Percentiles rank a stretch among this genome's conserved stretches.
Evolutionary conservation across 1,284 basidiomycete genomes (phyloP).

Genomic region (Ustilago trichophora): DNA sequence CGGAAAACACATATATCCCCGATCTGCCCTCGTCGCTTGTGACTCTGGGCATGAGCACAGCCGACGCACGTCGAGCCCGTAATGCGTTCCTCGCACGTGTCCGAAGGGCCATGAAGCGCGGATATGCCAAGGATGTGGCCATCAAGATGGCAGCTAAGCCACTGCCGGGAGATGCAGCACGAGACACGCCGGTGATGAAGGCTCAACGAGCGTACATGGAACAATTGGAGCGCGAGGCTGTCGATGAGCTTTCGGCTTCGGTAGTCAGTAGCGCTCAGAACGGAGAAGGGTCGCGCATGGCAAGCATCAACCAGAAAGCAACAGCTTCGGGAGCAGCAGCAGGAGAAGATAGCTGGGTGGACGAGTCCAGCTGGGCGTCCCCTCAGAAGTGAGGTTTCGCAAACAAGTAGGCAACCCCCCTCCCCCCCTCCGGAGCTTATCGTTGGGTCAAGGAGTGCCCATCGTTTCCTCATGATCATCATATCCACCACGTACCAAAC

Average conservation of each 20-base stretch:
- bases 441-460: too few species aligned
- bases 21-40: constrained; percentile 51
- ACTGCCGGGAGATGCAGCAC: constrained; percentile 23
- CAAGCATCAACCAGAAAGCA: background rate
- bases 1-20: constrained; percentile 47
- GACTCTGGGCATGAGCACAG: constrained; percentile 44
- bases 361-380: constrained; percentile 16
- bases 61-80: constrained; percentile 45
- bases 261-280: background rate
- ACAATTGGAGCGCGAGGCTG: constrained; percentile 31
- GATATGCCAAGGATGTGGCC: constrained; percentile 31
- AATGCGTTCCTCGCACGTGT: constrained; percentile 53
- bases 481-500: too few species aligned
- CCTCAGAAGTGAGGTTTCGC: background rate
- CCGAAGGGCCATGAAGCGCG: constrained; percentile 45
- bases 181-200: constrained; percentile 45
- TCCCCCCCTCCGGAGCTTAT: too few species aligned
- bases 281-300: background rate
- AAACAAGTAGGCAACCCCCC: too few species aligned
- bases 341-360: constrained; percentile 15
- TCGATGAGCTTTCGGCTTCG: constrained; percentile 9
- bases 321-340: background rate
- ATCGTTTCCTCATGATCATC: too few species aligned
- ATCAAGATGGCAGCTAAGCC: constrained; percentile 48
- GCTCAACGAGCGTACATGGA: constrained; percentile 42